Conservation (phyloP, 495 filamentous ascomycete species). For the Aspergillus indologenus region DNA sequence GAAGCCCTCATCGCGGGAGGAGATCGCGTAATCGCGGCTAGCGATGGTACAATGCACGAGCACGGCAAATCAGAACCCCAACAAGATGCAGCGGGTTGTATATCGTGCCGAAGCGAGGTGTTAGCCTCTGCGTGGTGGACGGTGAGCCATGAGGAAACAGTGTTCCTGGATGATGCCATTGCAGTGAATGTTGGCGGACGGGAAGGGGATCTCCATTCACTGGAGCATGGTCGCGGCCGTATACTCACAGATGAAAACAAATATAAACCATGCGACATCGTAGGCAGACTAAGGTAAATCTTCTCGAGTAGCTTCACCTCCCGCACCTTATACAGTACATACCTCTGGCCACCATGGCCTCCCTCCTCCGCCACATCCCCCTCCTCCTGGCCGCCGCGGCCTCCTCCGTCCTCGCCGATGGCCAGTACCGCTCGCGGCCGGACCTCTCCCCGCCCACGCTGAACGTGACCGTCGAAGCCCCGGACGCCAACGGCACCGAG, state of each 20-base stretch:
- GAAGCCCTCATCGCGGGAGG: neutral
- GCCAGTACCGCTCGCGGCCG: slow-evolving; percentile 48
- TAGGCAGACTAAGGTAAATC: no score
- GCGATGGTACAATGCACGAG: neutral
- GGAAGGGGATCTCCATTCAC: neutral
- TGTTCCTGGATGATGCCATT: neutral
- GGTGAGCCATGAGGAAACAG: neutral
- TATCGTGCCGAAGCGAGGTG: neutral
- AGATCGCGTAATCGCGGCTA: neutral
- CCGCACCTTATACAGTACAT: no score
- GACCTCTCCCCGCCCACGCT: slow-evolving; percentile 49
- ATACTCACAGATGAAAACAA: neutral
- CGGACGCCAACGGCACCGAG: slow-evolving; percentile 36
- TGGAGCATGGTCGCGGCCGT: neutral
- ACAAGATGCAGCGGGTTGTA: neutral
- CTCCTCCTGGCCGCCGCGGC: neutral
- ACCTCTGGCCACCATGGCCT: neutral
- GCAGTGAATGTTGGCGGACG: no score
- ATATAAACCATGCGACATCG: no score
- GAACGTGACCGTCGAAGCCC: slow-evolving; percentile 51
- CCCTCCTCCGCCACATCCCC: neutral
- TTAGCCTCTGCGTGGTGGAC: neutral
- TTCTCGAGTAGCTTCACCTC: no score
- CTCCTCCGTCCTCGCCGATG: slow-evolving; percentile 29
- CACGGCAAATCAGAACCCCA: neutral